Base-by-base conservation (phyloP, 2,329 filamentous ascomycete species). In the Tolypocladium ovalisporum region DNA sequence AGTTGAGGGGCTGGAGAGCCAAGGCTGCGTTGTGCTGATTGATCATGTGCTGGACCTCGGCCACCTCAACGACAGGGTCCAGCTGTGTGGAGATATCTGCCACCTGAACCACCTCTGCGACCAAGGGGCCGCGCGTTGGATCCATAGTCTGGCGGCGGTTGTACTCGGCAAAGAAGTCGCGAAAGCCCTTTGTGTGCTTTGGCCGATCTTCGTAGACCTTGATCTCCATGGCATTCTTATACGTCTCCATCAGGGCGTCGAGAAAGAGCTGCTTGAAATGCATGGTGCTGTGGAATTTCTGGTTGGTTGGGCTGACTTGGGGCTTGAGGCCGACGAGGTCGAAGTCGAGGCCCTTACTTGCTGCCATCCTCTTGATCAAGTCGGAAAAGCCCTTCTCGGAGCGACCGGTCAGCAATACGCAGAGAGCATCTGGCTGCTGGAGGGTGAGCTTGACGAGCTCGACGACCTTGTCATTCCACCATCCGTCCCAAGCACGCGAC, bases 381-480 rank as follows among this genome's bases (percentile, higher is more conserved):
- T 89, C 84, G 49, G 85, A 78, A 67, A 96, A 97, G 57, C 81
- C 84, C 13, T 78, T 76, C 72, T 97, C 91, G 37, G 85, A 84
- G 44, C 94, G 84, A 32, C 94, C 94, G 1, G 94, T 99, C 61
- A 99, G 78, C 13, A 97, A 81, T 49, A 99, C 86, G 54, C 84
- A 90, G 40, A 97, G 76, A 0, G 89, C 88, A 68, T 95, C 90
- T 61, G 90, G 88, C 68, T 97, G 90, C 67, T 88, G 75, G 77
- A 89, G 89, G 69, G 87, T 92, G 57, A 97, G 76, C 66, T 82
- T 79, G 44, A 95, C 90, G 35, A 97, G 81, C 65, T 91, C 83
- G 56, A 84, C 86, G 59, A 99, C 86, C 65, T 88, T 85, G 68
- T 97, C 93, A 67, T 97, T 97, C 94, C 94, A 99, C 88, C 90